Conservation (phyloP, 2,329 filamentous ascomycete species). For the Claviceps purpurea region DNA sequence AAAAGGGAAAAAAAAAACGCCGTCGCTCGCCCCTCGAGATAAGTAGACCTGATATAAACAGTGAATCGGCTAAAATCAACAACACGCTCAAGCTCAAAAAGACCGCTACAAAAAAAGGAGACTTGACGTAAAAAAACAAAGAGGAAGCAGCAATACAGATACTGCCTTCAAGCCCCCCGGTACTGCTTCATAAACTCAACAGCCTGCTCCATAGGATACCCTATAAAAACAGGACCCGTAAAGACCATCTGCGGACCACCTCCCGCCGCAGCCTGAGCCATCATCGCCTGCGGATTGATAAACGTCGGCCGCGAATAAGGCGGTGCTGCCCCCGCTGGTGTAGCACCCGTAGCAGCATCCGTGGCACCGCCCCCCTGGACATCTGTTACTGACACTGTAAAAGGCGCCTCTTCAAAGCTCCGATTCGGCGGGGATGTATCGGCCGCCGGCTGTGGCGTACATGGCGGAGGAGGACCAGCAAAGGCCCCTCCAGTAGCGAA, state of each 20-base stretch:
- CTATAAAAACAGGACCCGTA: slow-evolving; percentile 87
- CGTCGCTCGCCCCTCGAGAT: slow-evolving; percentile 4
- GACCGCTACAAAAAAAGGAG: not conserved
- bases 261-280: slow-evolving; percentile 18
- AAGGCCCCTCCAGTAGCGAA: slow-evolving; percentile 21
- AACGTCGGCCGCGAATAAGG: slow-evolving; percentile 33
- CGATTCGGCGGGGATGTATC: slow-evolving; percentile 6
- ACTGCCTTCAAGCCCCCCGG: slow-evolving; percentile 16
- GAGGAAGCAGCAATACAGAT: slow-evolving; percentile 2
- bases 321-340: slow-evolving; percentile 5
- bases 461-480: slow-evolving; percentile 11
- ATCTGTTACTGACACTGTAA: slow-evolving; percentile 7
- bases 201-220: slow-evolving; percentile 76
- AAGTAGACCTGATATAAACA: not conserved
- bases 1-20: not conserved
- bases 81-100: slow-evolving; percentile 1
- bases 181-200: slow-evolving; percentile 57
- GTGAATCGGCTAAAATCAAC: not conserved
- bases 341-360: not conserved
- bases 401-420: slow-evolving; percentile 9
- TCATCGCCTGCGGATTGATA: slow-evolving; percentile 29
- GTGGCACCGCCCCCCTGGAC: slow-evolving; percentile 7
- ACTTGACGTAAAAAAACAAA: not conserved
- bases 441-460: slow-evolving; percentile 7
- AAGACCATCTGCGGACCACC: slow-evolving; percentile 62